Evolutionary conservation across 2,329 filamentous ascomycete species (phyloP).

Genomic region (Didymosphaeria variabile): DNA sequence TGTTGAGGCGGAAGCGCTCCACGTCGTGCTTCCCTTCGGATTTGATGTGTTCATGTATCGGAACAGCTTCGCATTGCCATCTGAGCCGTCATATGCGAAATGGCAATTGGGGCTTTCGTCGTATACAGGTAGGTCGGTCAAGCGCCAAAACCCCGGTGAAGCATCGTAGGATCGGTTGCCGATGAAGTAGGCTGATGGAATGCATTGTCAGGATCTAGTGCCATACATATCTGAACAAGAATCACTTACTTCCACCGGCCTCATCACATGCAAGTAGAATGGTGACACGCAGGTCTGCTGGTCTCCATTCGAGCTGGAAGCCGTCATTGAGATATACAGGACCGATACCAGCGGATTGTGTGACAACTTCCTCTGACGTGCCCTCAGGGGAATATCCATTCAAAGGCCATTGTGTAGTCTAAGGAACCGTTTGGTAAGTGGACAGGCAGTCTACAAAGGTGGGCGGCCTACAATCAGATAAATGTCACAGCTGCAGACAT

Average conservation of each 20-base stretch:
- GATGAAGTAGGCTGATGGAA: neutral
- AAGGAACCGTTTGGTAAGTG: neutral
- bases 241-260: neutral
- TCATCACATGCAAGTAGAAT: neutral
- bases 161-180: conserved; percentile 1
- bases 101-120: neutral
- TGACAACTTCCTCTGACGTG: neutral
- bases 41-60: neutral
- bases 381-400: neutral
- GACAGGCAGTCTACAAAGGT: too few species aligned
- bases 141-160: neutral
- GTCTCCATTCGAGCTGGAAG: neutral
- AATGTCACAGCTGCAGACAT: neutral
- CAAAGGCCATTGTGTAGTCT: neutral
- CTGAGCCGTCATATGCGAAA: neutral
- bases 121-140: neutral
- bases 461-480: too few species aligned
- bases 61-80: neutral
- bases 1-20: neutral
- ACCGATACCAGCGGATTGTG: neutral
- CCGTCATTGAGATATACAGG: neutral
- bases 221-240: neutral
- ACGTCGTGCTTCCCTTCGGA: neutral
- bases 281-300: neutral
- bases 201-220: neutral